Evolutionary conservation across 2,329 filamentous ascomycete genomes (phyloP), one percentile per base, ranked within the genome.

Genomic region (Xylaria sp.): DNA sequence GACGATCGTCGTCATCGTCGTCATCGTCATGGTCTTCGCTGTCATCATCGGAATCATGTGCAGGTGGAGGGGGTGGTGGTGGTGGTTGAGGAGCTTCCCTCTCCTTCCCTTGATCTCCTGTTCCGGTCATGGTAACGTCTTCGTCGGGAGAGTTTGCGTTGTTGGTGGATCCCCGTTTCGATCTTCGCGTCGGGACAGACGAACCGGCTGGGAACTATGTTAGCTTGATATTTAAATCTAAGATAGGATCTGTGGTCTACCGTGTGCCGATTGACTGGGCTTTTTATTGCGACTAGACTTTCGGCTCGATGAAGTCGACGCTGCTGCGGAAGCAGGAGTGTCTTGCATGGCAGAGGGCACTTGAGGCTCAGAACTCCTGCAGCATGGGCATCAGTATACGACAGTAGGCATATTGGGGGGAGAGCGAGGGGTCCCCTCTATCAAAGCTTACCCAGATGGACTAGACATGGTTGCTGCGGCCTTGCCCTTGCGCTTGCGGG

Each of bases 281-380:
- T 91, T 94, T 82, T 92, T 94, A 78, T 85, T 88, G 71, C 91
- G 88, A 77, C 87, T 90, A 43, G 91, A 90, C 80, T 94, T 94
- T 75, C 92, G 88, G 78, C 89, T 92, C 0, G 91, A 90, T 25
- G 90, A 86, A 28, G 89, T 86, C 65, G 72, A 73, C 13, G 66
- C 64, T 54, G 90, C 88, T 43, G 89, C 83, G 41, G 84, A 79
- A 69, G 82, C 76, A 69, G 80, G 83, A 79, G 81, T 81, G 67
- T 89, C 86, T 67, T 86, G 84, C 73, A 90, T 89, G 78, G 90
- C 89, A 71, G 88, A 85, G 74, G 90, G 87, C 76, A 89, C 90
- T 73, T 88, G 86, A 74, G 90, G 88, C 74, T 88, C 88, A 78
- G 90, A 90, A 76, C 75, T 69, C 10, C 51, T 67, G 12, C 1